A percentile compares a stretch with the other conserved stretches of the same genome.
Conservation (phyloP, 164 flowering plant species). For the Malania oleifera region DNA sequence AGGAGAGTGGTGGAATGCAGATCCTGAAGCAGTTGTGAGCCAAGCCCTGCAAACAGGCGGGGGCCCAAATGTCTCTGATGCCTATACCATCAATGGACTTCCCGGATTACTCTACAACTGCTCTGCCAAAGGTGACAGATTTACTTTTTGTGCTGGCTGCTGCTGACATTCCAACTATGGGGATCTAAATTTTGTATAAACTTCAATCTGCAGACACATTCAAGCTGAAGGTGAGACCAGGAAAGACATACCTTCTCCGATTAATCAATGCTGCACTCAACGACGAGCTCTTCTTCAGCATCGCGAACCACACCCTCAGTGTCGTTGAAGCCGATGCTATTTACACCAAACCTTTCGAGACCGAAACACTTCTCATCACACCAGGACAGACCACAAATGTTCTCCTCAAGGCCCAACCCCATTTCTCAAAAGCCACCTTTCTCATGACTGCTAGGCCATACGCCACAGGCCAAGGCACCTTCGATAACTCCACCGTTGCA, state of each 20-base stretch:
- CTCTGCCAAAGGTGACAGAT: constrained; percentile 1
- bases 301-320: not conserved
- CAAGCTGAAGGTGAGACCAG: constrained; percentile 5
- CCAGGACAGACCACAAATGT: constrained; percentile 2
- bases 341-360: constrained; percentile 3
- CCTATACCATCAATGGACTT: constrained; percentile 11
- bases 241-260: no score
- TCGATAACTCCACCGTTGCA: not conserved
- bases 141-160: not conserved
- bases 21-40: not conserved
- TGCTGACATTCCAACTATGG: no score
- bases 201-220: not conserved
- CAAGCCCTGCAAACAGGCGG: constrained; percentile 1
- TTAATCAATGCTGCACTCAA: no score
- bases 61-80: constrained; percentile 1
- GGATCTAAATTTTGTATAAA: no score
- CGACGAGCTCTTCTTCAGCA: constrained; percentile 3
- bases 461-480: not conserved
- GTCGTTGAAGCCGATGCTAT: constrained; percentile 1
- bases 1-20: constrained; percentile 10
- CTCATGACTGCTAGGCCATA: no score
- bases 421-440: not conserved
- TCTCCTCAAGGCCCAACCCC: not conserved
- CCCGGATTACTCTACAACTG: constrained; percentile 6
- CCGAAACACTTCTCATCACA: not conserved